These are phyloP conservation scores for Blastomyces emzantsi DNA, from an alignment of 2,329 filamentous ascomycete species.

Conservation along the genomic window DNA sequence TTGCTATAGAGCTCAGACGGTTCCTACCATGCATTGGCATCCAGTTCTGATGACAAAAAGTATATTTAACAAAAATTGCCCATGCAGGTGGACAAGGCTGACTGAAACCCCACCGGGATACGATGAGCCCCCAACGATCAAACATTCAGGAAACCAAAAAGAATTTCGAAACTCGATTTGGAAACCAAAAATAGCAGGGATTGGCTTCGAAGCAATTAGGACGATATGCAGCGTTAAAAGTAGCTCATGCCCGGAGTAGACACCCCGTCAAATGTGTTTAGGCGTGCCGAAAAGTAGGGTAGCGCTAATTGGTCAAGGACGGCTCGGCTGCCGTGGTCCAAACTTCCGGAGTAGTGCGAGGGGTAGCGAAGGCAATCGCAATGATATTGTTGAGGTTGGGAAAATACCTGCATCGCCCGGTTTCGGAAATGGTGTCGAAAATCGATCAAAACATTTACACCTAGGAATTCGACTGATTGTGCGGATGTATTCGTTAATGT, in stretches of 20 bases:
- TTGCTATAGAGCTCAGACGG: not conserved
- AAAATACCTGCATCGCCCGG: not conserved
- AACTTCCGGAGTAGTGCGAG: not conserved
- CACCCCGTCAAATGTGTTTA: not conserved
- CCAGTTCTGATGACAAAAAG: conserved; percentile 1
- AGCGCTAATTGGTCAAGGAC: not conserved
- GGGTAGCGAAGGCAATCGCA: not conserved
- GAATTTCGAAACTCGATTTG: not conserved
- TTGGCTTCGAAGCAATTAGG: not conserved
- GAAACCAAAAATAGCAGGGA: not conserved
- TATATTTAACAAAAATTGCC: not conserved
- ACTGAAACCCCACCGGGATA: not conserved
- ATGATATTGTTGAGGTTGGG: not conserved
- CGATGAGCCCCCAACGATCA: not conserved
- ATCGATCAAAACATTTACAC: not conserved
- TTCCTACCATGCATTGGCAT: not conserved
- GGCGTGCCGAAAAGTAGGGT: not conserved
- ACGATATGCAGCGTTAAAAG: not conserved
- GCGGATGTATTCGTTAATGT: not conserved
- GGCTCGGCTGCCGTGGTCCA: not conserved
- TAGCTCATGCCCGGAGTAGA: not conserved
- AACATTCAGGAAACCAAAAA: not conserved
- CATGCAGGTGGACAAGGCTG: not conserved
- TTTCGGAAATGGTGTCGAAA: not conserved
- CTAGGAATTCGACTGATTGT: not conserved